Base-by-base conservation (phyloP, 1,139 yeast species). In the Blastobotrys capitulatus region DNA sequence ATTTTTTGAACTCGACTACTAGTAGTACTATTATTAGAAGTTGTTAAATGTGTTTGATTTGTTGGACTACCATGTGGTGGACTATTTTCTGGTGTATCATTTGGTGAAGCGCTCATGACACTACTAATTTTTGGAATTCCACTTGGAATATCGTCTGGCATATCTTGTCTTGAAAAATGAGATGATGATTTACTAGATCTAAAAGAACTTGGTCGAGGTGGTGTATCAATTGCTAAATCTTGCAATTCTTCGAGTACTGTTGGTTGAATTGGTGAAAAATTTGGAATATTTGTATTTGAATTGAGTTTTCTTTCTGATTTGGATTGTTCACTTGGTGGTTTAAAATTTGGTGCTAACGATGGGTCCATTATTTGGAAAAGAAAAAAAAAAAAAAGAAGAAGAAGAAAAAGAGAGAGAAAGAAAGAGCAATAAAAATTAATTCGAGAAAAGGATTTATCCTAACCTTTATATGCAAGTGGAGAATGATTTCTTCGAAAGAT, bases 161-260 rank as follows among this genome's bases (percentile, higher is more conserved):
- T 10, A 9, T 29, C 18, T 26, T 19, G n/a, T 20, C 37, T 32
- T 20, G 25, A 22, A 7, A 22, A 22, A 22, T 22, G 4, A 22
- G 25, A n/a, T n/a, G n/a, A n/a, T 15, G 12, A 10, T 19, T 26
- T 19, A 10, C 36, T 22, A 27, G 26, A 31, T 42, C 27, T 22
- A 12, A 6, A 29, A 3, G 32, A 29, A 31, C 9, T 13, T 29
- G 12, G 12, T 13, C 35, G 46, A 9, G 46, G 46, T 32, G 50
- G 44, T 13, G 25, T 15, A 42, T 41, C 47, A 22, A 47, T 26
- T 20, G 26, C 41, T 3, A 39, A 38, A 34, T 38, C 40, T 26
- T 86, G 80, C 61, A 78, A 73, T 62, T 86, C 95, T 1, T 90
- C 95, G 53, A 87, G 68, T 12, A 85, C 95, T 51, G 77, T 77